phyloP scores from a whole-genome alignment of 768 basidiomycete species.

The Agrocybe chaxingu region DNA sequence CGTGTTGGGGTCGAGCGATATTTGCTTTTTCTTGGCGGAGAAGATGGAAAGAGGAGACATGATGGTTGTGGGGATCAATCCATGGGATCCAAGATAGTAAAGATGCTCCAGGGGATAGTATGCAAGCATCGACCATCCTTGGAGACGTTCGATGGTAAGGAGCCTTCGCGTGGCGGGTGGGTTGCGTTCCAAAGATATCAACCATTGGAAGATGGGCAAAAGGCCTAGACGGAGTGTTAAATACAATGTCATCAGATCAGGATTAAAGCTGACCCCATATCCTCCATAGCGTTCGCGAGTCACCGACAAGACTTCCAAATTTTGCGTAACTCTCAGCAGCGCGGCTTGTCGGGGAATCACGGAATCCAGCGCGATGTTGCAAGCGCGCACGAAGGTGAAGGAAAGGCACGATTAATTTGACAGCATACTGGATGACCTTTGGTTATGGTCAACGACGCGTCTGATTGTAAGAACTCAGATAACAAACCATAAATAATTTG shows the following conservation, averaged over 20 bases:
- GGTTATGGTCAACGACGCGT: neutral
- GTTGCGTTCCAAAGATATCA: constrained; percentile 69
- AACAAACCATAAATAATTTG: constrained; percentile 68
- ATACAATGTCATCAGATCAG: neutral
- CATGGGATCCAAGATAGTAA: constrained; percentile 60
- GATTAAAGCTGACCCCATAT: constrained; percentile 64
- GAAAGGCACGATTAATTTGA: constrained; percentile 68
- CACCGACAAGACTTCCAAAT: constrained; percentile 53
- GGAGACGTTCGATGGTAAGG: constrained; percentile 74
- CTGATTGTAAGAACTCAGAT: neutral
- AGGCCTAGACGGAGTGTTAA: constrained; percentile 43
- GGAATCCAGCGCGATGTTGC: constrained; percentile 62
- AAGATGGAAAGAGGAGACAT: constrained; percentile 42
- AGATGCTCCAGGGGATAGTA: constrained; percentile 82
- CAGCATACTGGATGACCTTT: constrained; percentile 70
- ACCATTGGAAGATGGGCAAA: constrained; percentile 79
- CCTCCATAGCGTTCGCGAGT: constrained; percentile 72
- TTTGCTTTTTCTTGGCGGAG: constrained; percentile 35
- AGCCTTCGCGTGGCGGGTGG: constrained; percentile 69
- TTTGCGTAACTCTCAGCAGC: constrained; percentile 51
- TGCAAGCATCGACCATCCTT: constrained; percentile 75
- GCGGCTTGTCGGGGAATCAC: constrained; percentile 49
- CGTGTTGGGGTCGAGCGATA: constrained; percentile 41
- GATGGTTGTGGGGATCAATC: constrained; percentile 56
- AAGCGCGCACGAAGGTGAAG: constrained; percentile 65